Conservation (phyloP, 2,329 filamentous ascomycete species). For the Claviceps maximensis region DNA sequence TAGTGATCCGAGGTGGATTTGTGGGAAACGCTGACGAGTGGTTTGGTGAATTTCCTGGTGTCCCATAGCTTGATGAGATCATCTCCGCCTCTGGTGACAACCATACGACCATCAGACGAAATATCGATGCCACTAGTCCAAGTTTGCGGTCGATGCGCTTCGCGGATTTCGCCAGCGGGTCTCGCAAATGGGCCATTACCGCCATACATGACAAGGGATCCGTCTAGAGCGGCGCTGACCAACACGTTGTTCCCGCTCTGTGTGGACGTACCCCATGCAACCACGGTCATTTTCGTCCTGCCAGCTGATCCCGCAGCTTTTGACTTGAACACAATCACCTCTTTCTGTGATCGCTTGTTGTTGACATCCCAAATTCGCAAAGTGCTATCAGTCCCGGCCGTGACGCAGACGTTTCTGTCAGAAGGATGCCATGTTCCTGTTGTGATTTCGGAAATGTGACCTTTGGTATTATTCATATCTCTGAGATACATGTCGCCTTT, state of each 20-base stretch:
- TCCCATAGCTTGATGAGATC: slow-evolving; percentile 95
- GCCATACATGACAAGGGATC: slow-evolving; percentile 80
- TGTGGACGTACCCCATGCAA: slow-evolving; percentile 67
- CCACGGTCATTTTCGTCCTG: slow-evolving; percentile 83
- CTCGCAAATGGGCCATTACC: slow-evolving; percentile 77
- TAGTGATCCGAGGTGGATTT: slow-evolving; percentile 73
- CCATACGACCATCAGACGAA: slow-evolving; percentile 77
- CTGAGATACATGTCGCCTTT: slow-evolving; percentile 98
- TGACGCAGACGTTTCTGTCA: slow-evolving; percentile 73
- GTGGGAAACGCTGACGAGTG: slow-evolving; percentile 68
- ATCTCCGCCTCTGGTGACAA: slow-evolving; percentile 84
- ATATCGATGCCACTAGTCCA: slow-evolving; percentile 92
- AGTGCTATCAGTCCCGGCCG: slow-evolving; percentile 89
- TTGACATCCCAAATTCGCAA: slow-evolving; percentile 96
- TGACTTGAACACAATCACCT: slow-evolving; percentile 93
- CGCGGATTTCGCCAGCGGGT: slow-evolving; percentile 68
- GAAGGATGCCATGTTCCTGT: slow-evolving; percentile 84
- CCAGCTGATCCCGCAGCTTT: slow-evolving; percentile 78
- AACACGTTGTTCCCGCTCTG: slow-evolving; percentile 71
- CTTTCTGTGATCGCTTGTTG: slow-evolving; percentile 75
- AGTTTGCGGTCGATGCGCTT: slow-evolving; percentile 69
- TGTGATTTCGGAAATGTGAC: slow-evolving; percentile 84
- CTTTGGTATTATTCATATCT: slow-evolving; percentile 96
- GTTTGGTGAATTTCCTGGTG: slow-evolving; percentile 84
- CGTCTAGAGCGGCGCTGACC: slow-evolving; percentile 74